These are phyloP conservation scores for Pseudonectria foliicola DNA, from an alignment of 2,329 filamentous ascomycete genomes.

Conservation along the genomic window DNA sequence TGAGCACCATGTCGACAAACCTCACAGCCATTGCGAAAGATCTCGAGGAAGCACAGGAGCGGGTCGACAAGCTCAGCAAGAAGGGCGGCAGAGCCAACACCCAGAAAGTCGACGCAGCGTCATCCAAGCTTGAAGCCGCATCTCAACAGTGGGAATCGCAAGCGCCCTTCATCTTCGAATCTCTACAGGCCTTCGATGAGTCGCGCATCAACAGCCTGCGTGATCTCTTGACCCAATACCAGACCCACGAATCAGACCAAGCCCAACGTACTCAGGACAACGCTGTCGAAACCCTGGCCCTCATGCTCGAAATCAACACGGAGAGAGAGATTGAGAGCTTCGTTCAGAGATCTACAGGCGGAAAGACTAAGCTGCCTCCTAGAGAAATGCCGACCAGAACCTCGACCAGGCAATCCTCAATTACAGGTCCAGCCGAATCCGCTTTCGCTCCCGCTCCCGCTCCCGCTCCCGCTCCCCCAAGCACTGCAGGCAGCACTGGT, in stretches of 20 bases:
- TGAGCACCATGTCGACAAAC: conserved; percentile 76
- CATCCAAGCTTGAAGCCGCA: conserved; percentile 68
- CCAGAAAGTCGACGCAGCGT: conserved; percentile 69
- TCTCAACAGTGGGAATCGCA: conserved; percentile 86
- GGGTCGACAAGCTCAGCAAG: conserved; percentile 73
- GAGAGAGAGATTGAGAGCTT: conserved; percentile 79
- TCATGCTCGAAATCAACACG: conserved; percentile 79
- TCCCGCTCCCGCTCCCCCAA: conserved; percentile 20
- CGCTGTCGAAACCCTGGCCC: conserved; percentile 72
- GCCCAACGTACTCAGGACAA: conserved; percentile 68
- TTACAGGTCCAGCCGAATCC: conserved; percentile 20
- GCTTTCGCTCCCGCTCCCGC: conserved; percentile 17
- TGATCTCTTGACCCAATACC: conserved; percentile 83
- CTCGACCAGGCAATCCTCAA: conserved; percentile 35
- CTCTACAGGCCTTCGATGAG: conserved; percentile 85
- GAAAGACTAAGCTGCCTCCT: conserved; percentile 30
- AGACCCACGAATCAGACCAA: conserved; percentile 86
- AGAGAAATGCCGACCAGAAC: conserved; percentile 18
- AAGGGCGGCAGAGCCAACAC: conserved; percentile 72
- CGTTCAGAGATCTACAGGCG: conserved; percentile 35
- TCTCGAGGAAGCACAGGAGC: conserved; percentile 75
- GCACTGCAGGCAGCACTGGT: conserved; percentile 11
- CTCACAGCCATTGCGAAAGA: conserved; percentile 75
- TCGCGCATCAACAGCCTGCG: conserved; percentile 81
- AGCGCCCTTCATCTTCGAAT: conserved; percentile 91